Evolutionary conservation across 108 stramenopile species (phyloP), one percentile per base, ranked within the genome.

Genomic region (Phaeodactylum tricornutum): DNA sequence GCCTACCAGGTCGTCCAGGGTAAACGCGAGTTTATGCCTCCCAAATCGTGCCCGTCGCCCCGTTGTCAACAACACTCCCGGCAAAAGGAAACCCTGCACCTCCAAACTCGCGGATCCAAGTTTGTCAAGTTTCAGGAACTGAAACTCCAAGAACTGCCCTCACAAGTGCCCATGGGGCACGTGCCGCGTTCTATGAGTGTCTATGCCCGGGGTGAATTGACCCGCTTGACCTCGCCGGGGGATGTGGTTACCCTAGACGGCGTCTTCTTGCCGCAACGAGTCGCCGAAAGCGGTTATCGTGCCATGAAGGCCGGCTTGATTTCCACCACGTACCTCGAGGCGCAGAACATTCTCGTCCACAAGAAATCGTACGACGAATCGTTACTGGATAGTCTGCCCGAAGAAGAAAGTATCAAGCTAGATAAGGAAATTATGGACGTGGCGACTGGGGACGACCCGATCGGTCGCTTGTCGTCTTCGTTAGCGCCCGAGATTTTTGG

Each of bases 401-500:
- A 81, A 44, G 79, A 78, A 44, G 79, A 81, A 23, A 39, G 53
- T 31, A 33, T 36, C 25, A 64, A 53, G 35, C 39, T 86, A 38
- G 81, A 80, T 49, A 47, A 36, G 8, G 68, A 79, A 32, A 77
- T 88, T 50, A 43, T 46, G 22, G 47, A 57, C 15, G 75, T 87
- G 32, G 79, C 86, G 25, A 49, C 50, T 0, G 64, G 72, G 14
- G 69, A 78, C 8, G 91, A 93, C 72, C 86, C 91, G 15, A 69
- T 86, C 25, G 91, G 85, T 0, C 62, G 67, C 28, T 66, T 98
- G 19, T 70, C 91, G 22, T 45, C 65, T 16, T 62, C 69, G 35
- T 93, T 99, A 65, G 98, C 98, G 1, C 98, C 98, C 1, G 96
- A 97, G 75, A 99, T 99, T 29, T 98, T 83, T 62, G 98, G 98